These are phyloP conservation scores for Lachancea meyersii DNA, from an alignment of 805 yeast species.

Conservation along the genomic window DNA sequence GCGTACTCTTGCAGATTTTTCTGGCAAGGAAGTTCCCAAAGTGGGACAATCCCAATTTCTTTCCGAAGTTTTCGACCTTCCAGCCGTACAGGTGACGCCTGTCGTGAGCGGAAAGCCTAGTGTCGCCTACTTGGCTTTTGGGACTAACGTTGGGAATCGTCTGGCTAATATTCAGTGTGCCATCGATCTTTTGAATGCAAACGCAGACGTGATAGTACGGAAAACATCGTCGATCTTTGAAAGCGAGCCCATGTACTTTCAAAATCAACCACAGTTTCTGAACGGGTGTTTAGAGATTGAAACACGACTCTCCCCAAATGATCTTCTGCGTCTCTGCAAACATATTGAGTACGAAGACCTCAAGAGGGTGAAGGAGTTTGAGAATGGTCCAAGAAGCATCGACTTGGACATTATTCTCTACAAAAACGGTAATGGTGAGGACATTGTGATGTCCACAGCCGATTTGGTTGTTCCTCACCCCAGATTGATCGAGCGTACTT, in stretches of 20 bases:
- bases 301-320: conserved; percentile 61
- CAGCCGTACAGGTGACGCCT: conserved; percentile 20
- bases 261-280: conserved; percentile 71
- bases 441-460: conserved; percentile 45
- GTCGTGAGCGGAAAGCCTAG: conserved; percentile 13
- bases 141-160: conserved; percentile 78
- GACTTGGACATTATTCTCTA: conserved; percentile 83
- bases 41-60: background rate
- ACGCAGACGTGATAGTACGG: conserved; percentile 41
- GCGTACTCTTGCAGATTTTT: conserved; percentile 38
- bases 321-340: conserved; percentile 56
- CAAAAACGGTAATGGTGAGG: conserved; percentile 29
- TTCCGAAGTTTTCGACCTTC: conserved; percentile 30
- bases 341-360: conserved; percentile 69
- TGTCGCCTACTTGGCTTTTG: conserved; percentile 75
- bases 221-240: conserved; percentile 74
- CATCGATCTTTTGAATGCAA: conserved; percentile 35
- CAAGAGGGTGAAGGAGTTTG: conserved; percentile 66
- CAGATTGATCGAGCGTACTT: conserved; percentile 80
- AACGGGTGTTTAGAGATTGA: conserved; percentile 72
- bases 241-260: conserved; percentile 87
- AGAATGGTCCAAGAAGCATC: conserved; percentile 88
- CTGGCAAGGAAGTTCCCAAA: conserved; percentile 11
- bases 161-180: conserved; percentile 55
- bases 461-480: conserved; percentile 78